Conservation (phyloP, 2,329 filamentous ascomycete genomes). For the Stagonosporopsis chrysanthemi region DNA sequence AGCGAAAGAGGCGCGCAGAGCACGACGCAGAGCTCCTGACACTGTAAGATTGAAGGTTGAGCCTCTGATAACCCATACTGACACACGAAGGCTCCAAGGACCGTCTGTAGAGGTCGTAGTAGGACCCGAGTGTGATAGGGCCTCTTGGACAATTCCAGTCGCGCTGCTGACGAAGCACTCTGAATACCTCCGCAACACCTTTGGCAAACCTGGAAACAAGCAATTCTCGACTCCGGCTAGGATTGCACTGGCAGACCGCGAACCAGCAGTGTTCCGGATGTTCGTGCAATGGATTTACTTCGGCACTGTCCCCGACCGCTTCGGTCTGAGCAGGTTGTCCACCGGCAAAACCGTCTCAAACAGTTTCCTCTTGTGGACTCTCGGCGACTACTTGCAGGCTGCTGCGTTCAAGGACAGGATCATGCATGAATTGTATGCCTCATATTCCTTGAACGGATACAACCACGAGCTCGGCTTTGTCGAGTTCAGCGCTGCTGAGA, state of each 20-base stretch:
- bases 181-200: not conserved
- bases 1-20: not conserved
- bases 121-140: not conserved
- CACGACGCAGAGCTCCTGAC: slow-evolving; percentile 1
- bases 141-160: slow-evolving; percentile 8
- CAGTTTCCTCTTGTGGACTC: slow-evolving; percentile 3
- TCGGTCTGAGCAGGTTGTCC: not conserved
- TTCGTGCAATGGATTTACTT: slow-evolving; percentile 16
- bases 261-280: slow-evolving; percentile 1
- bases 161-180: slow-evolving; percentile 7
- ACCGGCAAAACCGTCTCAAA: not conserved
- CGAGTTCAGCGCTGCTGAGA: not conserved
- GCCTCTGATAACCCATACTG: not conserved
- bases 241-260: not conserved
- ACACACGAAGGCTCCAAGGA: not conserved
- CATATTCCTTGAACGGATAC: not conserved
- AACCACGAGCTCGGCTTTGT: not conserved
- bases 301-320: not conserved
- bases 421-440: not conserved
- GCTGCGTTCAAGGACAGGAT: slow-evolving; percentile 5
- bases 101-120: not conserved
- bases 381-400: slow-evolving; percentile 5
- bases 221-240: not conserved
- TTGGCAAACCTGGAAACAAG: not conserved
- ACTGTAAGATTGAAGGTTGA: not conserved